Evolutionary conservation across 495 filamentous ascomycete genomes (phyloP).

Genomic region (Penicillium fimorum): DNA sequence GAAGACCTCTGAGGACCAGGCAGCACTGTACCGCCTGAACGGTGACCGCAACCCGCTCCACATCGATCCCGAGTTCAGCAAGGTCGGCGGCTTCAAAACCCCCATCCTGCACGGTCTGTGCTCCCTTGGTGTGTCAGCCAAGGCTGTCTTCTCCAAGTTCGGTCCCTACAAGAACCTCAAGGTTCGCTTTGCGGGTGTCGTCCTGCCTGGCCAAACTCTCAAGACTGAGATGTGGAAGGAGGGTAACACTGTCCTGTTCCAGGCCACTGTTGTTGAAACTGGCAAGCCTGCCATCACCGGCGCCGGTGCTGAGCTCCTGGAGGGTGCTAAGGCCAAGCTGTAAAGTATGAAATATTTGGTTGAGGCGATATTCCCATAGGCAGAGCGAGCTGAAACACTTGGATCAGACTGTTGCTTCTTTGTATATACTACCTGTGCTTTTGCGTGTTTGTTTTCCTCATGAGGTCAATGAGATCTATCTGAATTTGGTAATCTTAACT

Average conservation of each 20-base stretch:
- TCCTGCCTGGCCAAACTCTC: conserved; percentile 90
- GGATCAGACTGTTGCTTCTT: conserved; percentile 22
- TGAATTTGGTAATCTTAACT: neutral
- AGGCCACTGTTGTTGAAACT: conserved; percentile 92
- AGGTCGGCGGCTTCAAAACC: conserved; percentile 91
- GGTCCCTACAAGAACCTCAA: conserved; percentile 91
- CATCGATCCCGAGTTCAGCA: conserved; percentile 91
- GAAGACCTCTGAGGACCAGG: conserved; percentile 90
- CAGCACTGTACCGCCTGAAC: conserved; percentile 88
- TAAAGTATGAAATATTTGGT: conserved; percentile 40
- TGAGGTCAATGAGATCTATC: conserved; percentile 10
- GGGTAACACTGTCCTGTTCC: conserved; percentile 83
- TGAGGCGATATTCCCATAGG: conserved; percentile 25
- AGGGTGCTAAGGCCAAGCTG: conserved; percentile 58
- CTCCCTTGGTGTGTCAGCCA: conserved; percentile 89
- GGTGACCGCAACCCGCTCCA: conserved; percentile 95
- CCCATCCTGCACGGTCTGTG: conserved; percentile 96
- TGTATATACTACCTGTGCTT: conserved; percentile 23
- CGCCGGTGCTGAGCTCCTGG: conserved; percentile 81
- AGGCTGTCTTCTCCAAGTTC: conserved; percentile 82
- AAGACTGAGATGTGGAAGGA: conserved; percentile 99
- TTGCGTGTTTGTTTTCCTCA: conserved; percentile 1
- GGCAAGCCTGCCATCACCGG: conserved; percentile 89
- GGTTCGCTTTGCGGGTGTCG: conserved; percentile 91
- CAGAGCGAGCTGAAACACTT: conserved; percentile 17